These are phyloP conservation scores for Yamadazyma atlantica DNA, from an alignment of 1,139 yeast genomes.

Conservation along the genomic window DNA sequence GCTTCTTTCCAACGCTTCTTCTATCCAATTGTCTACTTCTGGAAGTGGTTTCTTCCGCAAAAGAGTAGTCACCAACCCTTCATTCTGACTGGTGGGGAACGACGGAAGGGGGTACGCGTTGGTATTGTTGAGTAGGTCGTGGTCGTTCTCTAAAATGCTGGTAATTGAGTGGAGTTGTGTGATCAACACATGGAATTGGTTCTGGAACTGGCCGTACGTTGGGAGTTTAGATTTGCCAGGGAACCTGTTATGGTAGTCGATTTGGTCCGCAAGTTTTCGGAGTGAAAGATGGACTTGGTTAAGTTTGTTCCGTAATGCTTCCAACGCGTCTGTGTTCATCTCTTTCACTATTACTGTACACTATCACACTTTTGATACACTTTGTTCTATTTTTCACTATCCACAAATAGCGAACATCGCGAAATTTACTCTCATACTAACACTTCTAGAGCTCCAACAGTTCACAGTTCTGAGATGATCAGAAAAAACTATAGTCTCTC, in stretches of 20 bases:
- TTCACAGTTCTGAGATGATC: conserved; percentile 38
- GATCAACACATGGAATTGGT: conserved; percentile 78
- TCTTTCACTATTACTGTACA: too few species aligned
- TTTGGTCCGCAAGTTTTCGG: conserved; percentile 43
- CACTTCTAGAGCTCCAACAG: too few species aligned
- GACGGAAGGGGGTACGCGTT: conserved; percentile 80
- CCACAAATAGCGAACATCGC: too few species aligned
- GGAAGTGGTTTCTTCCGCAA: conserved; percentile 85
- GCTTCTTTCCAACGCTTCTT: conserved; percentile 46
- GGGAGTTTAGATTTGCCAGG: conserved; percentile 41
- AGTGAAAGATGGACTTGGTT: conserved; percentile 47
- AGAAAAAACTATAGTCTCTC: conserved; percentile 45
- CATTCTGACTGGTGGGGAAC: conserved; percentile 84
- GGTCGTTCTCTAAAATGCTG: conserved; percentile 60
- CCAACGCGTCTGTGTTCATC: conserved; percentile 41
- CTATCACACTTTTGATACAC: too few species aligned
- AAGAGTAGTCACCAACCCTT: conserved; percentile 76
- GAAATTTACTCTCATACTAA: too few species aligned
- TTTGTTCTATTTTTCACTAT: too few species aligned
- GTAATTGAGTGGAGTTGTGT: conserved; percentile 81
- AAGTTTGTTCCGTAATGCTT: conserved; percentile 41
- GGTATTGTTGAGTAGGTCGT: conserved; percentile 58
- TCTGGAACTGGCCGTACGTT: conserved; percentile 53
- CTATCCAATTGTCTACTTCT: conserved; percentile 86
- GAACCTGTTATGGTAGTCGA: conserved; percentile 40